Evolutionary conservation across 805 yeast genomes (phyloP).

Genomic region (Teunomyces panamensis): DNA sequence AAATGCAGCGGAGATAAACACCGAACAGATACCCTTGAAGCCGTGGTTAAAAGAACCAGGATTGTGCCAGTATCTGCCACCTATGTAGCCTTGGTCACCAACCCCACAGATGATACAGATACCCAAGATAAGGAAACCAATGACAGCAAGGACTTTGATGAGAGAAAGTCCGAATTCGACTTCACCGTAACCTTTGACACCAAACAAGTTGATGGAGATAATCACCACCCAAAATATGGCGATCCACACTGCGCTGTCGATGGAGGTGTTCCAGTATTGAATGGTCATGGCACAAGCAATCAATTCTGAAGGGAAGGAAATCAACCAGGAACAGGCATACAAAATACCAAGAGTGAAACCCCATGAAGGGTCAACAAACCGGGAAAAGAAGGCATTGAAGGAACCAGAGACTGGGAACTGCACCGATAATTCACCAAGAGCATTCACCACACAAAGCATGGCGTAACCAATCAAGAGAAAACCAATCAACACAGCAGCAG

Average conservation of each 20-base stretch:
- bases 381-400: slow-evolving; percentile 47
- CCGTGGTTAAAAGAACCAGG: slow-evolving; percentile 22
- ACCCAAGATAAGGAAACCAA: slow-evolving; percentile 30
- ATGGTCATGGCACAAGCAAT: slow-evolving; percentile 36
- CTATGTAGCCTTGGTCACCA: slow-evolving; percentile 23
- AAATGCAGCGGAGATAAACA: slow-evolving; percentile 53
- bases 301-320: slow-evolving; percentile 30
- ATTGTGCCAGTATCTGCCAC: slow-evolving; percentile 20
- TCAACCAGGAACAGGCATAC: slow-evolving; percentile 37
- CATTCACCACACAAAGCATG: slow-evolving; percentile 26
- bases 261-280: slow-evolving; percentile 30
- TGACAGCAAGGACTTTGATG: slow-evolving; percentile 25
- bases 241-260: slow-evolving; percentile 38
- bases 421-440: slow-evolving; percentile 52
- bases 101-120: slow-evolving; percentile 28
- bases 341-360: slow-evolving; percentile 54
- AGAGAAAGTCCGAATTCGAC: slow-evolving; percentile 25
- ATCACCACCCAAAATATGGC: slow-evolving; percentile 33
- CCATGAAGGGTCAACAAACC: slow-evolving; percentile 53
- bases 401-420: slow-evolving; percentile 55
- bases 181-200: slow-evolving; percentile 32
- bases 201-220: slow-evolving; percentile 33
- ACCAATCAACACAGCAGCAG: slow-evolving; percentile 27
- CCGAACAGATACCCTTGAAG: slow-evolving; percentile 22
- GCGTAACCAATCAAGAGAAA: slow-evolving; percentile 22